A percentile compares a stretch with the other conserved stretches of the same genome.
Evolutionary conservation across 257 asterid genomes (phyloP).

Genomic region (Primulina eburnea): DNA sequence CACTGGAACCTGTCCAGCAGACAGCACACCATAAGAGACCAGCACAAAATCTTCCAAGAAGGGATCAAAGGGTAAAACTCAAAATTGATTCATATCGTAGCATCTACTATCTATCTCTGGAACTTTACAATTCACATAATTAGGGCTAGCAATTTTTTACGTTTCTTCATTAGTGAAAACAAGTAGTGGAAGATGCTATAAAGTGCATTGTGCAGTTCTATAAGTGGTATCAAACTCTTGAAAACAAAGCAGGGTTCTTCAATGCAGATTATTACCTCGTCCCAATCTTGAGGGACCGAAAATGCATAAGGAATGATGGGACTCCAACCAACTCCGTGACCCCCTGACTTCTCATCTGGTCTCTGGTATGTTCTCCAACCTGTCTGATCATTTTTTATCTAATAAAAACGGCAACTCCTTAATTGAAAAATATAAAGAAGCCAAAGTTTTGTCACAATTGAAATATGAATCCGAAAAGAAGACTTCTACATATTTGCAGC

Average conservation of each 20-base stretch:
- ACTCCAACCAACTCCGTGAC: constrained; percentile 99
- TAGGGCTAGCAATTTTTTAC: neutral
- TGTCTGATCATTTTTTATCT: constrained; percentile 64
- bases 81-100: neutral
- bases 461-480: neutral
- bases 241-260: too few species aligned
- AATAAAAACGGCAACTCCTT: constrained; percentile 38
- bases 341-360: constrained; percentile 95
- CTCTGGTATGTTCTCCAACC: constrained; percentile 97
- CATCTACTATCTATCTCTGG: neutral
- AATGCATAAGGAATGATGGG: constrained; percentile 81
- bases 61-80: neutral
- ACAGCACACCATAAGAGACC: neutral
- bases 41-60: neutral
- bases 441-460: neutral
- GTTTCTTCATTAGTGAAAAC: neutral
- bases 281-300: constrained; percentile 81
- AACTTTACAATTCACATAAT: neutral
- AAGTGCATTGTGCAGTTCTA: neutral
- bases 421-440: constrained; percentile 2
- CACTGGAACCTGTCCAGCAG: constrained; percentile 4
- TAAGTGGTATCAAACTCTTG: neutral
- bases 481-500: neutral
- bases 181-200: neutral
- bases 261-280: constrained; percentile 51